Conservation (phyloP, 2,329 filamentous ascomycete genomes). For the Paecilomyces formosus region DNA sequence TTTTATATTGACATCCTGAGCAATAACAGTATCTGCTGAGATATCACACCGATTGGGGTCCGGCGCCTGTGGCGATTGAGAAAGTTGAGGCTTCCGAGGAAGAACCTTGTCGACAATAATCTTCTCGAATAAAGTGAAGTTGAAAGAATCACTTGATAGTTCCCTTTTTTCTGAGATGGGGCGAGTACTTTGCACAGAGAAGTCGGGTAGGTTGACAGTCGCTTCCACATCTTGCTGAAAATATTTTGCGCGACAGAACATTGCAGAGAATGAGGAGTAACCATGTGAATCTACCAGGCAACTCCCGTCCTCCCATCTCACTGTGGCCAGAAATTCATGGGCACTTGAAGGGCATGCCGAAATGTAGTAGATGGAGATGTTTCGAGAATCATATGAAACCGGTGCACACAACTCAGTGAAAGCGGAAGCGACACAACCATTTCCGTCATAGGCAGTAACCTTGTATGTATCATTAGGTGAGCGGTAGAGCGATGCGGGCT, state of each 20-base stretch:
- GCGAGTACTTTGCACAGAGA: conserved; percentile 13
- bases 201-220: conserved; percentile 23
- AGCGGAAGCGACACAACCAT: conserved; percentile 1
- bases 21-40: conserved; percentile 7
- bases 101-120: conserved; percentile 17
- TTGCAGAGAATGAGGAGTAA: conserved; percentile 20
- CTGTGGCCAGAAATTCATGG: conserved; percentile 35
- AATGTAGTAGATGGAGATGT: conserved; percentile 1
- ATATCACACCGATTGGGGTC: conserved; percentile 5
- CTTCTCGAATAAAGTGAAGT: conserved; percentile 33
- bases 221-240: conserved; percentile 39
- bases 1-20: conserved; percentile 11
- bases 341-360: neutral
- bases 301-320: conserved; percentile 10
- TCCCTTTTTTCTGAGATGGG: conserved; percentile 9
- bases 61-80: conserved; percentile 1
- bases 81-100: neutral
- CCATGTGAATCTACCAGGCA: neutral
- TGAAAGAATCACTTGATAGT: conserved; percentile 23
- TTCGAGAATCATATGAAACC: neutral
- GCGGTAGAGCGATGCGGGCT: neutral
- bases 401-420: neutral
- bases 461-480: neutral
- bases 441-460: conserved; percentile 1
- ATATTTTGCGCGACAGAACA: conserved; percentile 42